Base-by-base conservation (phyloP, 1,284 basidiomycete genomes). In the Inonotus hispidus region DNA sequence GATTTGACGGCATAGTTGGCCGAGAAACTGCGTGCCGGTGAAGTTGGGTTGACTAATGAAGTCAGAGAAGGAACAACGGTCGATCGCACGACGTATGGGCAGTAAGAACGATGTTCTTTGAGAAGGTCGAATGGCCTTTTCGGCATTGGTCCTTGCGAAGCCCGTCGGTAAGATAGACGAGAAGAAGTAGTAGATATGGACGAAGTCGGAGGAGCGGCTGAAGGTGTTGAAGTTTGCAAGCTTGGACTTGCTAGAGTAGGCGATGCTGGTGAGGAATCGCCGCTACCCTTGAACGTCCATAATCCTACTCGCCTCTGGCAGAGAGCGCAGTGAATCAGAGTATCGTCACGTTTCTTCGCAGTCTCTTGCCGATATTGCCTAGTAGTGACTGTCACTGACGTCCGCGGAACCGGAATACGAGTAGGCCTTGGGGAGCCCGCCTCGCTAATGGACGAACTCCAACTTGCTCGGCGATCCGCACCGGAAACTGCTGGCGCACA, bases 61-160 rank as follows among this genome's bases (percentile, higher is more conserved):
- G 83, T 77, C 10, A 85, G 70, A 1, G 82, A 79, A 2, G 87
- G 87, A 10, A 91, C 74, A 2, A 77, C 68, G 1, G 87, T 89
- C 6, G 88, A 88, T 23, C 82, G 80, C 25, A 87, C 84, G 53
- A 89, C 81, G 65, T 90, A 92, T 21, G 90, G 90, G 66, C 90
- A 92, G 66, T 89, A 90, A 2, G 88, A 84, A 23, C 90, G 79
- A 69, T 92, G 90, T 70, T 92, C 90, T 67, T 84, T 87, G 45
- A 90, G 71, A 23, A 91, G 70, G 69, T 92, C 88, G 60, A 92
- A 83, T 35, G 80, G 81, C 53, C 87, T 74, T 59, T 75, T 75
- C n/a, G 74, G 74, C 14, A 71, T 65, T 4, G 66, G 59, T 58
- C 65, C 54, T 19, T 23, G 58, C 8, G 46, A 63, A 25, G 25